Conservation (phyloP, 2,329 filamentous ascomycete species). For the Sclerotinia borealis region DNA sequence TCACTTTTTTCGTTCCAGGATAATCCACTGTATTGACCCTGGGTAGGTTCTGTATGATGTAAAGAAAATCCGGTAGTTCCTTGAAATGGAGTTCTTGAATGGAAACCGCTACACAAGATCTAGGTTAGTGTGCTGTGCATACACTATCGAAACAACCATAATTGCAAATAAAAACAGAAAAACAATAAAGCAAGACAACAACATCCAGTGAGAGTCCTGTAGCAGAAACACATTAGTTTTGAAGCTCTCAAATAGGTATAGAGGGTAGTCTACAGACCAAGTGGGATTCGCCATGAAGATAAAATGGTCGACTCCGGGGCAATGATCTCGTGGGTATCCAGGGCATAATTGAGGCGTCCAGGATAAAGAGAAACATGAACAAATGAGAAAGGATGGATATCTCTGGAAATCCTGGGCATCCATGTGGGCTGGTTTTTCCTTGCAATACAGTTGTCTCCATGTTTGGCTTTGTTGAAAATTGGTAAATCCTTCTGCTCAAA, state of each 20-base stretch:
- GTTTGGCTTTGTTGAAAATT: background rate
- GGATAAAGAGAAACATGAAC: background rate
- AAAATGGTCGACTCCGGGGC: background rate
- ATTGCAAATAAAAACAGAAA: constrained; percentile 9
- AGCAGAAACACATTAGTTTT: constrained; percentile 19
- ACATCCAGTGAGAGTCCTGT: constrained; percentile 20
- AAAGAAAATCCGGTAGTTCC: constrained; percentile 31
- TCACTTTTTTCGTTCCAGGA: constrained; percentile 29
- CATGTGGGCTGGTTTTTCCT: background rate
- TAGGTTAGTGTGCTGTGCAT: constrained; percentile 32
- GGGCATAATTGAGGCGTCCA: background rate
- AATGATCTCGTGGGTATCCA: background rate
- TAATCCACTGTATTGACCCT: constrained; percentile 30
- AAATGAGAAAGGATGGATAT: constrained; percentile 7
- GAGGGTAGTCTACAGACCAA: constrained; percentile 24
- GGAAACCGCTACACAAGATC: constrained; percentile 29
- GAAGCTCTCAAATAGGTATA: background rate
- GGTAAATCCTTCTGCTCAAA: constrained; percentile 22
- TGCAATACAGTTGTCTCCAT: background rate
- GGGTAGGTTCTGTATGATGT: constrained; percentile 31
- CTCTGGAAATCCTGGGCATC: constrained; percentile 5
- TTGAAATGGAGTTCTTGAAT: constrained; percentile 23
- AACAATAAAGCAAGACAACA: constrained; percentile 17
- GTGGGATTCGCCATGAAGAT: background rate
- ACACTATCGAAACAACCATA: constrained; percentile 21